A percentile compares a stretch with the other conserved stretches of the same genome.
These are phyloP conservation scores for Wallacemonas collosoma DNA, from an alignment of 208 protist species.

Conservation along the genomic window DNA sequence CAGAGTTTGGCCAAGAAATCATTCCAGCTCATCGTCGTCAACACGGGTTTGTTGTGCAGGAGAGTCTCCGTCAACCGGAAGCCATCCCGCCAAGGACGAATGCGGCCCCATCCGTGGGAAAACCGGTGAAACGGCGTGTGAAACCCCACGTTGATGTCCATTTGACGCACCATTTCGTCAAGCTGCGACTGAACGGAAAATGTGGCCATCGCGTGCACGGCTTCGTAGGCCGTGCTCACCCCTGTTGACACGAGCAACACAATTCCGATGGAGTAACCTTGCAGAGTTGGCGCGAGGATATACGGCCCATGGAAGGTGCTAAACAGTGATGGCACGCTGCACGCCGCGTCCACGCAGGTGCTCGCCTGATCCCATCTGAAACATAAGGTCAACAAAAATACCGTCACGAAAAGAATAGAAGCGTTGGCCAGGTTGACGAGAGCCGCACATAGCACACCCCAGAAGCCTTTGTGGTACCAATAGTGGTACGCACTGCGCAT, in stretches of 20 bases:
- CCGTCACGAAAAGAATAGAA: conserved; percentile 45
- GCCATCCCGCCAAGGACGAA: conserved; percentile 32
- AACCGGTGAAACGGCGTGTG: conserved; percentile 62
- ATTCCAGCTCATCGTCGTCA: conserved; percentile 70
- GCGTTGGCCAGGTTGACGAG: conserved; percentile 77
- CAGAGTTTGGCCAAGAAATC: conserved; percentile 69
- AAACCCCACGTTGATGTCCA: conserved; percentile 62
- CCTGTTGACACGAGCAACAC: conserved; percentile 51
- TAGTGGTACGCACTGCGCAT: conserved; percentile 70
- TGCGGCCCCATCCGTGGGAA: conserved; percentile 35
- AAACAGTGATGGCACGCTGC: conserved; percentile 38
- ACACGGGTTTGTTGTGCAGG: conserved; percentile 29
- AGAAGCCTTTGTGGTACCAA: conserved; percentile 80
- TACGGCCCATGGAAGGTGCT: conserved; percentile 43
- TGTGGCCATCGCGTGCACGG: conserved; percentile 47
- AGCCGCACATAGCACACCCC: conserved; percentile 50
- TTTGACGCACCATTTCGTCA: conserved; percentile 46
- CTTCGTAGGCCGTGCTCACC: conserved; percentile 52
- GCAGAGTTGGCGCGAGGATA: conserved; percentile 27
- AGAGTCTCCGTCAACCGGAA: conserved; percentile 37
- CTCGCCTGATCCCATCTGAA: conserved; percentile 66
- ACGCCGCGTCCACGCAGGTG: conserved; percentile 62
- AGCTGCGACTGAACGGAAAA: conserved; percentile 52
- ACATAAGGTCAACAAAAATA: conserved; percentile 57
- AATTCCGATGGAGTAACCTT: conserved; percentile 37